These are phyloP conservation scores for Moricandia arvensis DNA, from an alignment of 345 rosid genomes.

Conservation along the genomic window DNA sequence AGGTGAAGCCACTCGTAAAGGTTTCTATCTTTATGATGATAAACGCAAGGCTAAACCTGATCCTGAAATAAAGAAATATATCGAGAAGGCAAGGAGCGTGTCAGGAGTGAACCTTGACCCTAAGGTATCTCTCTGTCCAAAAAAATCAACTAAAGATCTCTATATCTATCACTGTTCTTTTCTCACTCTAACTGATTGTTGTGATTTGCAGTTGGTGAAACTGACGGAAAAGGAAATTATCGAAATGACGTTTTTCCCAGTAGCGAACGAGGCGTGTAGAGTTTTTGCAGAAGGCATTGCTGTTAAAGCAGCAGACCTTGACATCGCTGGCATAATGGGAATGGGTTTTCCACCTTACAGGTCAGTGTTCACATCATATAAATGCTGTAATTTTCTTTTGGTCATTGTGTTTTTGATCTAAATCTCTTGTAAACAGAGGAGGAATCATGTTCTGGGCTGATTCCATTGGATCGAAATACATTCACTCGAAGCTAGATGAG, in stretches of 20 bases:
- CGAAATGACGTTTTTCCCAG: slow-evolving; percentile 94
- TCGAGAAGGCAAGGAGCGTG: slow-evolving; percentile 79
- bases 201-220: slow-evolving; percentile 54
- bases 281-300: slow-evolving; percentile 89
- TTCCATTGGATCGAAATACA: slow-evolving; percentile 65
- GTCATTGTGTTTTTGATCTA: not conserved
- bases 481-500: slow-evolving; percentile 65
- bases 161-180: not conserved
- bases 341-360: slow-evolving; percentile 99
- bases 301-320: slow-evolving; percentile 92
- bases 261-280: slow-evolving; percentile 93
- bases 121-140: slow-evolving; percentile 50
- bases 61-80: slow-evolving; percentile 69
- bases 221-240: slow-evolving; percentile 77
- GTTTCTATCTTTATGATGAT: slow-evolving; percentile 79
- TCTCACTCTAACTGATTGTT: slow-evolving; percentile 11
- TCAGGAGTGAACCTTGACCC: slow-evolving; percentile 71
- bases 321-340: slow-evolving; percentile 85
- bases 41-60: slow-evolving; percentile 88
- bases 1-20: slow-evolving; percentile 86
- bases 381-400: slow-evolving; percentile 1
- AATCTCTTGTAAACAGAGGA: slow-evolving; percentile 57
- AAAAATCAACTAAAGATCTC: not conserved
- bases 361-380: slow-evolving; percentile 37
- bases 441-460: slow-evolving; percentile 97